Conservation (phyloP, 2,329 filamentous ascomycete species). For the Penicillium thymicola region DNA sequence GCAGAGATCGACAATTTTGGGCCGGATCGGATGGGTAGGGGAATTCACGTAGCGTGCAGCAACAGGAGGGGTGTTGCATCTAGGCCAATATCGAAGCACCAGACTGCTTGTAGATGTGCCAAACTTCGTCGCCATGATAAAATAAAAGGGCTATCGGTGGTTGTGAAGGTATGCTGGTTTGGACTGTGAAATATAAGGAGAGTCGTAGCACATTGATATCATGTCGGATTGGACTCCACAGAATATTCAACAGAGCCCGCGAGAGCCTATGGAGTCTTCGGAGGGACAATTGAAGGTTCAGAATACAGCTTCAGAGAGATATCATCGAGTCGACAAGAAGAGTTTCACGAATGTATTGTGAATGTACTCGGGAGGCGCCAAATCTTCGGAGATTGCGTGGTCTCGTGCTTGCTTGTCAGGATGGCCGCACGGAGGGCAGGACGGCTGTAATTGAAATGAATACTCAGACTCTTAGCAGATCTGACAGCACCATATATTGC, state of each 20-base stretch:
- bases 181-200: not conserved
- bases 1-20: slow-evolving; percentile 38
- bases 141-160: not conserved
- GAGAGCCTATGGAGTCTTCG: not conserved
- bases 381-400: not conserved
- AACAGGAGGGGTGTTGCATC: slow-evolving; percentile 25
- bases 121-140: slow-evolving; percentile 19
- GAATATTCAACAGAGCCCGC: not conserved
- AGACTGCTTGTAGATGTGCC: slow-evolving; percentile 19
- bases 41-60: slow-evolving; percentile 30
- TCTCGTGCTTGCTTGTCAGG: not conserved
- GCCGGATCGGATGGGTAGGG: slow-evolving; percentile 34
- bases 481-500: not conserved
- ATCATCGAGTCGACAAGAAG: not conserved
- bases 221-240: slow-evolving; percentile 10
- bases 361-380: not conserved
- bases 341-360: not conserved
- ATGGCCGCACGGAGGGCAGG: not conserved
- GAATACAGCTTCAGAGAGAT: not conserved
- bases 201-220: slow-evolving; percentile 13
- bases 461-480: not conserved
- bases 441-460: not conserved
- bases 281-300: not conserved
- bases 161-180: not conserved
- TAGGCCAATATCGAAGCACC: slow-evolving; percentile 24